Evolutionary conservation across 106 monocot species (phyloP).

Genomic region (Gastrodia elata): DNA sequence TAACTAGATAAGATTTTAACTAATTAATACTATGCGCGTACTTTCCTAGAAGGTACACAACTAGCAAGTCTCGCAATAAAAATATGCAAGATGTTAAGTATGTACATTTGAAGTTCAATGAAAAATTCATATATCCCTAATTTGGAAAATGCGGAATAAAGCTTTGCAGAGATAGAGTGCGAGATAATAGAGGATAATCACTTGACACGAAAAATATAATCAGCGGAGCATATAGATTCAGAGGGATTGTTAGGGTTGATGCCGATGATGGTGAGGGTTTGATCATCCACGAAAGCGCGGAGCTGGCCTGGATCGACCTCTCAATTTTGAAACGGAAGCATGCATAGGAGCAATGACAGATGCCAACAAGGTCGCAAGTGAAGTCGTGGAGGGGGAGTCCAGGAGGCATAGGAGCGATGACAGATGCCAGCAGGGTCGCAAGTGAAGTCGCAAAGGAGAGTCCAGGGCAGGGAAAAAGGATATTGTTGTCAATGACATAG

Average conservation of each 20-base stretch:
- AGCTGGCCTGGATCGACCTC: slow-evolving; percentile 48
- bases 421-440: slow-evolving; percentile 51
- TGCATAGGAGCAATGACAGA: slow-evolving; percentile 75
- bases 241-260: slow-evolving; percentile 94
- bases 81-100: too few species aligned
- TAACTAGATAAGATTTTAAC: too few species aligned
- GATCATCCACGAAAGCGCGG: slow-evolving; percentile 29
- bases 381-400: slow-evolving; percentile 73
- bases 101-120: too few species aligned
- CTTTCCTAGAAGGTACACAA: too few species aligned
- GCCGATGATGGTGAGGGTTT: slow-evolving; percentile 54
- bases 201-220: slow-evolving; percentile 54
- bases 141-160: neutral
- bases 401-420: slow-evolving; percentile 71
- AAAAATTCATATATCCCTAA: neutral
- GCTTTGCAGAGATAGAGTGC: neutral
- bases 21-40: too few species aligned
- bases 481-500: slow-evolving; percentile 43
- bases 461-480: slow-evolving; percentile 78
- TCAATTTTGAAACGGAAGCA: slow-evolving; percentile 47
- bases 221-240: slow-evolving; percentile 54
- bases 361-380: slow-evolving; percentile 40
- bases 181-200: neutral
- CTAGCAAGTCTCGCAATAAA: too few species aligned
- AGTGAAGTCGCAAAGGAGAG: slow-evolving; percentile 64